These are phyloP conservation scores for Pleurotus ostreatus DNA, from an alignment of 768 basidiomycete species.

Conservation along the genomic window DNA sequence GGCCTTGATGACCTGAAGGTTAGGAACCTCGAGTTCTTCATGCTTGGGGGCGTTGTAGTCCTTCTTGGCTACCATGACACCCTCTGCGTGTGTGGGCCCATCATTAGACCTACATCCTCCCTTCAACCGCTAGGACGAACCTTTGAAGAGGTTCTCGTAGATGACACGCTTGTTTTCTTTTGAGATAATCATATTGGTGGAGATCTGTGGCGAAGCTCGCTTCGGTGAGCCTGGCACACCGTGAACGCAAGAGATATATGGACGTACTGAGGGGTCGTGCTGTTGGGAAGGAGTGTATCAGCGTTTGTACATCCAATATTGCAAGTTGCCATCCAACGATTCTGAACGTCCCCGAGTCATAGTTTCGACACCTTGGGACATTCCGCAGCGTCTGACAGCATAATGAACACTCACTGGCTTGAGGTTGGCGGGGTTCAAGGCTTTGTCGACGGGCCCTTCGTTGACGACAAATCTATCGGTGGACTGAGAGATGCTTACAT, in stretches of 20 bases:
- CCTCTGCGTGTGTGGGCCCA: slow-evolving; percentile 52
- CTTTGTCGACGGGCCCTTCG: slow-evolving; percentile 4
- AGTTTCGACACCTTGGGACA: background rate
- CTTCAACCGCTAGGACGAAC: slow-evolving; percentile 37
- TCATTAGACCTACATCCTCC: background rate
- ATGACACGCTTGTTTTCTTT: slow-evolving; percentile 93
- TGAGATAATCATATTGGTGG: slow-evolving; percentile 88
- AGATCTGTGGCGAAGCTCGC: slow-evolving; percentile 2
- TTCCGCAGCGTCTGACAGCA: background rate
- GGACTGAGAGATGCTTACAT: slow-evolving; percentile 5
- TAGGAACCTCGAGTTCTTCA: slow-evolving; percentile 77
- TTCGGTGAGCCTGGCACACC: background rate
- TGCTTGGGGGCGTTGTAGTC: slow-evolving; percentile 98
- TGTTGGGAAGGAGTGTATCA: background rate
- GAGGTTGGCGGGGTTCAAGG: slow-evolving; percentile 5
- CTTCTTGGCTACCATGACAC: slow-evolving; percentile 98
- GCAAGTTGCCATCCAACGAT: background rate
- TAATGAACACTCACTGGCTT: slow-evolving; percentile 2
- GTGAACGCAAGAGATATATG: background rate
- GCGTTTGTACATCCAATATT: slow-evolving; percentile 1
- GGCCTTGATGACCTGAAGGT: slow-evolving; percentile 69
- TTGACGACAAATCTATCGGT: slow-evolving; percentile 1
- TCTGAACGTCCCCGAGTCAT: background rate
- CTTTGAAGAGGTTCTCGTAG: slow-evolving; percentile 99
- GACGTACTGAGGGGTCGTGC: slow-evolving; percentile 1